These are phyloP conservation scores for Balamuthia mandrillaris DNA, from an alignment of 208 protist species.

Conservation along the genomic window DNA sequence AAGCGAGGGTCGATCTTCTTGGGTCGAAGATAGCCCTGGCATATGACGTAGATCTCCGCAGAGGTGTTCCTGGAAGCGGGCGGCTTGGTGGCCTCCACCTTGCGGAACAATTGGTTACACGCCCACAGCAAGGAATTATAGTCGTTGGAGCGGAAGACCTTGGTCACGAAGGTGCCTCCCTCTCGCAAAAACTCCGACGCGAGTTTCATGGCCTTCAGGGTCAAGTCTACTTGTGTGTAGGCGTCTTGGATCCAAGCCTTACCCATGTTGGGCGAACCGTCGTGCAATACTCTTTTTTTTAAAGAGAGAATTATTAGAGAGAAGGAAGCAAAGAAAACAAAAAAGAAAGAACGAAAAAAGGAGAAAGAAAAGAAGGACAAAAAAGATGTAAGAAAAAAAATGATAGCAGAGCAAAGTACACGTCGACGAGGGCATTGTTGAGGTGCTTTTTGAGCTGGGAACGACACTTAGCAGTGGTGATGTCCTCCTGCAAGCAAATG, in stretches of 20 bases:
- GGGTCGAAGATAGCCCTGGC: conserved; percentile 91
- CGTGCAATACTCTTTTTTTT: conserved; percentile 89
- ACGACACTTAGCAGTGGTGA: conserved; percentile 95
- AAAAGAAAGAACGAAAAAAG: too few relatives aligned
- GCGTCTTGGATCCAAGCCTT: conserved; percentile 95
- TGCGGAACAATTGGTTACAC: conserved; percentile 95
- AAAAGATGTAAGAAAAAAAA: too few relatives aligned
- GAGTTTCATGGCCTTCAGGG: conserved; percentile 91
- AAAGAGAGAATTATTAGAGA: too few relatives aligned
- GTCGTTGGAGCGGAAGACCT: conserved; percentile 98
- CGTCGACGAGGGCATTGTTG: conserved; percentile 85
- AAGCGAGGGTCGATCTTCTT: conserved; percentile 90
- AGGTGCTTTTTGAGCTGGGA: conserved; percentile 87
- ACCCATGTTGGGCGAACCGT: conserved; percentile 99
- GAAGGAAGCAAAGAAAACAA: too few relatives aligned
- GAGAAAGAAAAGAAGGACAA: too few relatives aligned
- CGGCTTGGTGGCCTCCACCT: conserved; percentile 97
- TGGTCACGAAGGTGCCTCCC: conserved; percentile 95
- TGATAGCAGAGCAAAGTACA: conserved; percentile 38
- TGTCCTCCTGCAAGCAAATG: conserved; percentile 95
- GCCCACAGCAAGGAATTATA: conserved; percentile 97
- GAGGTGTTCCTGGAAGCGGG: conserved; percentile 93
- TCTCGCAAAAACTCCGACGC: conserved; percentile 88
- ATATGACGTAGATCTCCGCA: conserved; percentile 98
- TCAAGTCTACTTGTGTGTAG: conserved; percentile 93